Evolutionary conservation across 2,329 filamentous ascomycete genomes (phyloP).

Genomic region (Colletotrichum sp.): DNA sequence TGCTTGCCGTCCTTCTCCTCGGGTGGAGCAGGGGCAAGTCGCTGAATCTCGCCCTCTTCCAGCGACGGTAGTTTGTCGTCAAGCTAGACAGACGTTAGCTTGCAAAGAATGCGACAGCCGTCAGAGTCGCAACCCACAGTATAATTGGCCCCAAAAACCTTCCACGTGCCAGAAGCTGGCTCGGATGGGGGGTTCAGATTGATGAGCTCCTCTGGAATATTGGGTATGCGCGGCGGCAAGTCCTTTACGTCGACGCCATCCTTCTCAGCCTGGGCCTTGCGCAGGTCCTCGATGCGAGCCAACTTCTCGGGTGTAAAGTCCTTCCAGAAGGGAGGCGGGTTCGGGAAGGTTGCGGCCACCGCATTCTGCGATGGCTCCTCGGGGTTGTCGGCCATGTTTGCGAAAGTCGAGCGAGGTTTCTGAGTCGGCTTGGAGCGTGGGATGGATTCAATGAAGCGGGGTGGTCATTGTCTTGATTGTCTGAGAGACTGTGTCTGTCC

Average conservation of each 20-base stretch:
- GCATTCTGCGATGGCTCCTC: slow-evolving; percentile 46
- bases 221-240: slow-evolving; percentile 37
- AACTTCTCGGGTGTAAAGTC: slow-evolving; percentile 83
- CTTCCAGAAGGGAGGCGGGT: slow-evolving; percentile 89
- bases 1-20: slow-evolving; percentile 57
- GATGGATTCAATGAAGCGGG: not conserved
- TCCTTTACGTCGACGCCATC: slow-evolving; percentile 24
- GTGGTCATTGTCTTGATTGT: not conserved
- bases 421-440: not conserved
- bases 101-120: not conserved
- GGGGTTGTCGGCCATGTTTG: slow-evolving; percentile 61
- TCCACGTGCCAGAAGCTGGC: slow-evolving; percentile 73
- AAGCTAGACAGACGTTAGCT: slow-evolving; percentile 40
- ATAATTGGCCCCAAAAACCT: slow-evolving; percentile 74
- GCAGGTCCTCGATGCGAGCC: slow-evolving; percentile 54
- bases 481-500: not conserved
- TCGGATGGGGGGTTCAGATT: slow-evolving; percentile 83
- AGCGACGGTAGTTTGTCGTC: slow-evolving; percentile 70
- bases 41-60: slow-evolving; percentile 70
- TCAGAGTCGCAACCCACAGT: slow-evolving; percentile 27
- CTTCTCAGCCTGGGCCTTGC: slow-evolving; percentile 40
- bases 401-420: not conserved
- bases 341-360: slow-evolving; percentile 75
- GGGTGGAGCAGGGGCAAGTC: slow-evolving; percentile 38
- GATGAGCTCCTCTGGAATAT: slow-evolving; percentile 73